Base-by-base conservation (phyloP, 129 eudicot species). In the Pseudognaphalium luteoalbum region DNA sequence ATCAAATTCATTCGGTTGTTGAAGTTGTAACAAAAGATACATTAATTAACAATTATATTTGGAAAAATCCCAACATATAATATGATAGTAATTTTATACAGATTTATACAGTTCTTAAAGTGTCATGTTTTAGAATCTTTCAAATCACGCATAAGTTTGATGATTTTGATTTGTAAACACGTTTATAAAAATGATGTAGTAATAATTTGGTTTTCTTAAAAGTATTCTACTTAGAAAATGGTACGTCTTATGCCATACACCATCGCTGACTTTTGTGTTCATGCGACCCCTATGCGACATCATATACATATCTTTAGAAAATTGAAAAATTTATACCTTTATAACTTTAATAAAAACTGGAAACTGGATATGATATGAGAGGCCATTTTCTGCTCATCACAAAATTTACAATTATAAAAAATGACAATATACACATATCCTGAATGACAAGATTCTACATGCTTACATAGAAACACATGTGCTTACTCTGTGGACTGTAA, bases 61-160 rank as follows among this genome's bases (percentile, higher is more conserved):
- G 9, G 47, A 39, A 39, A 39, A 39, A 39, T 39, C 47, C 47
- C 0, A 39, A 39, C 25, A 61, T 7, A 30, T 10, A 30, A 29
- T 5, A 16, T 63, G 68, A 29, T 63, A 3, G 33, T 63, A 63
- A 30, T 63, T 14, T 32, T 32, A 63, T 63, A 63, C 7, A 4
- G n/a, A 65, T 64, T 30, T 47, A 75, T 65, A 10, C 52, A 22
- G 9, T 20, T 64, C 68, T 63, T 35, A 15, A 35, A 39, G 69
- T 8, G 12, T 65, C 30, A 30, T 30, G 28, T 52, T 63, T 12
- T 76, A 20, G 30, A 52, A 51, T 34, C 73, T 52, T 76, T 4
- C 6, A 34, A 34, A 47, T 50, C n/a, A 47, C 7, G 37, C 21
- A 21, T 65, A 75, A 75, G 72, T 75, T 57, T 33, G 54, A 10